Conservation (phyloP, 441 rosid species). For the Eutrema salsugineum region DNA sequence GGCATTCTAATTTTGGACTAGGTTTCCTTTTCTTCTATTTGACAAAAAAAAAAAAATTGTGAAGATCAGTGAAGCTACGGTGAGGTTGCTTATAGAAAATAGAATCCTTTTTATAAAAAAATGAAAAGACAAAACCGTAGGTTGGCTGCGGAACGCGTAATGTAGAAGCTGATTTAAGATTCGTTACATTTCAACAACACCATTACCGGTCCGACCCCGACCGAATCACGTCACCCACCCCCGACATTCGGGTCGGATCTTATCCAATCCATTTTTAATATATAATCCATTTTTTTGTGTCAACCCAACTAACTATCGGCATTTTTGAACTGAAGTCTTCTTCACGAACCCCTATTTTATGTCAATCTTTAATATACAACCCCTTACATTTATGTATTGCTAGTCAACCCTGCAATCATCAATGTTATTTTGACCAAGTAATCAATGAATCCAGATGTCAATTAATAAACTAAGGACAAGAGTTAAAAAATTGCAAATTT, state of each 20-base stretch:
- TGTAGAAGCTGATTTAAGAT: constrained; percentile 24
- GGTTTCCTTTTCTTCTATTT: neutral
- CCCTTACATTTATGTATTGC: neutral
- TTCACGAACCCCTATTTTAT: constrained; percentile 1
- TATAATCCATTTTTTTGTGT: neutral
- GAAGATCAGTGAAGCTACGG: neutral
- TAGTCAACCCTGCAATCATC: neutral
- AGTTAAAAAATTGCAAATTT: neutral
- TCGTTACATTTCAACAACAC: constrained; percentile 27
- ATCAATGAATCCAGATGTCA: neutral
- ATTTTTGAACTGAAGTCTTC: neutral
- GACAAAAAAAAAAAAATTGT: neutral
- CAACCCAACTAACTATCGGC: neutral
- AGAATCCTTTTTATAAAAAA: neutral
- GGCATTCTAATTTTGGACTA: neutral
- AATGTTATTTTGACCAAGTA: constrained; percentile 3
- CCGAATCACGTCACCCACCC: constrained; percentile 28
- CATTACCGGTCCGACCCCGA: constrained; percentile 26
- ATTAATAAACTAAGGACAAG: neutral
- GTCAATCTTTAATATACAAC: neutral
- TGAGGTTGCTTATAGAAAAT: neutral
- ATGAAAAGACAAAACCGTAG: constrained; percentile 8
- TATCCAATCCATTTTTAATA: constrained; percentile 3
- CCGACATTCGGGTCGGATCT: constrained; percentile 18
- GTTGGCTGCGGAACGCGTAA: constrained; percentile 21